These are phyloP conservation scores for Malus hybrid DNA, from an alignment of 331 rosid species.

Conservation along the genomic window DNA sequence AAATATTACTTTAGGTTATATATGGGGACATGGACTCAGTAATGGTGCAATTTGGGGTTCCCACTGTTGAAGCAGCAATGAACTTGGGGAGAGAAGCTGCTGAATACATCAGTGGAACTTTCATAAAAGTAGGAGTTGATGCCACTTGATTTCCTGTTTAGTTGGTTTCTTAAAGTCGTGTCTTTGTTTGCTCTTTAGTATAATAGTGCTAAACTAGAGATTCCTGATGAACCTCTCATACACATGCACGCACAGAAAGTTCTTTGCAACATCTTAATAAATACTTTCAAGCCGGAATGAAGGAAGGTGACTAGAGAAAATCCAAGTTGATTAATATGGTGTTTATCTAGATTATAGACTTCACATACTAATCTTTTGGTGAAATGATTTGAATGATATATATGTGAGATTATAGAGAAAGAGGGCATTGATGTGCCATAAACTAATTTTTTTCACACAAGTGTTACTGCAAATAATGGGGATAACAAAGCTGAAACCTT, in stretches of 20 bases:
- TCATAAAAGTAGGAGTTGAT: constrained; percentile 47
- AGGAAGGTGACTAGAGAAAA: neutral
- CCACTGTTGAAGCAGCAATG: constrained; percentile 78
- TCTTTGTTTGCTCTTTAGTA: neutral
- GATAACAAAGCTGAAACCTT: neutral
- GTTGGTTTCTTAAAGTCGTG: neutral
- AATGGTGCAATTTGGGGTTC: constrained; percentile 94
- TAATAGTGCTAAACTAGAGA: neutral
- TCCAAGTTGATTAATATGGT: neutral
- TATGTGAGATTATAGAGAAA: neutral
- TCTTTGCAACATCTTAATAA: neutral
- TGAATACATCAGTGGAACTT: constrained; percentile 76
- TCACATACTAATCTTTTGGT: neutral
- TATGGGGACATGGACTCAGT: constrained; percentile 99
- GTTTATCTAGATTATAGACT: neutral
- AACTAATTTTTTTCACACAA: neutral
- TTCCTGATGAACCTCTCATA: neutral
- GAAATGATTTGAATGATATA: neutral
- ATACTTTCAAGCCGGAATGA: neutral
- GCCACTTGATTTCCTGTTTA: neutral
- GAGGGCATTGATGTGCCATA: neutral
- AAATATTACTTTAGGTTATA: constrained; percentile 56
- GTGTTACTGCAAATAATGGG: neutral
- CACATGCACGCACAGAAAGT: neutral
- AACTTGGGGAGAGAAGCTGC: constrained; percentile 91